Evolutionary conservation across 23 red algal genomes (phyloP).

Genomic region (Cyanidium caldarium): DNA sequence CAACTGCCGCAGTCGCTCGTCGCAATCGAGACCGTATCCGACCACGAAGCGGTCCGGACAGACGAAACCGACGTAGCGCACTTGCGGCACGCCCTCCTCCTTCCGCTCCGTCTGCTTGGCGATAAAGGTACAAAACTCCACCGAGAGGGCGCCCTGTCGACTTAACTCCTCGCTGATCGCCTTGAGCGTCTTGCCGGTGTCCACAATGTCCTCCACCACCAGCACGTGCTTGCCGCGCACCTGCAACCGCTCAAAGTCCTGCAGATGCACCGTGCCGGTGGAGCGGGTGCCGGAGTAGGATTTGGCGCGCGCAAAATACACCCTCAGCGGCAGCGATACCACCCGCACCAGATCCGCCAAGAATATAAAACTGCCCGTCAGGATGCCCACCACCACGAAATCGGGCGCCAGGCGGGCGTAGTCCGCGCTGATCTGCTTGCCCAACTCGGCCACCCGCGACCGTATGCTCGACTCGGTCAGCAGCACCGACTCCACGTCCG

Average conservation of each 20-base stretch:
- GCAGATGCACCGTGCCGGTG: constrained; percentile 39
- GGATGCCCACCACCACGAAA: constrained; percentile 41
- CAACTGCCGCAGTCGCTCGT: constrained; percentile 70
- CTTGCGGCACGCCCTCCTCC: constrained; percentile 19
- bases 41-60: constrained; percentile 85
- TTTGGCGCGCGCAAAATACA: constrained; percentile 64
- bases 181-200: constrained; percentile 70
- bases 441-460: constrained; percentile 6
- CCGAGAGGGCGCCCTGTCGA: constrained; percentile 20
- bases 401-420: not conserved
- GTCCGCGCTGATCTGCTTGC: constrained; percentile 11
- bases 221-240: constrained; percentile 56
- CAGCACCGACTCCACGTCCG: constrained; percentile 5
- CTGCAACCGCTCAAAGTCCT: constrained; percentile 35
- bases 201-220: constrained; percentile 97
- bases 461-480: constrained; percentile 1
- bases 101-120: constrained; percentile 50
- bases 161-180: constrained; percentile 22
- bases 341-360: constrained; percentile 55
- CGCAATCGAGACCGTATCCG: constrained; percentile 82
- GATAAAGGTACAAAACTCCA: constrained; percentile 52
- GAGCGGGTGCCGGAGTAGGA: constrained; percentile 56
- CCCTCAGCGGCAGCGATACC: constrained; percentile 13
- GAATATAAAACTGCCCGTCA: constrained; percentile 84
- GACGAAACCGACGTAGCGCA: constrained; percentile 68